Conservation (phyloP, 2,329 filamentous ascomycete species). For the Botrytis medusae region DNA sequence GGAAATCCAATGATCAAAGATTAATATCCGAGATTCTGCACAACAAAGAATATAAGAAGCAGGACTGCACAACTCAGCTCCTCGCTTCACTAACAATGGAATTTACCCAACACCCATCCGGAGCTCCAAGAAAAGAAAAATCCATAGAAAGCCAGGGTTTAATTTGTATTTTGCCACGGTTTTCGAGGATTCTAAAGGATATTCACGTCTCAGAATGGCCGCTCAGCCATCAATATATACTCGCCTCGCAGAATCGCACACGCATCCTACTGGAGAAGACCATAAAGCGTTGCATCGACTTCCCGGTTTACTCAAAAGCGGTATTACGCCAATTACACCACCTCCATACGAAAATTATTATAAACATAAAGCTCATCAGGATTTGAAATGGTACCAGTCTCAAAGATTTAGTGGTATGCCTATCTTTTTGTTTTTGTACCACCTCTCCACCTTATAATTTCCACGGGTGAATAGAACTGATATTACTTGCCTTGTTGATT, state of each 20-base stretch:
- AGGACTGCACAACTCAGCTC: neutral
- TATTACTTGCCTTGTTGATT: neutral
- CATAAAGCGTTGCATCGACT: neutral
- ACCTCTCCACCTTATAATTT: too few relatives aligned
- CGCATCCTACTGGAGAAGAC: slow-evolving; percentile 1
- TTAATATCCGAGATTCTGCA: neutral
- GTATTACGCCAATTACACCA: slow-evolving; percentile 13
- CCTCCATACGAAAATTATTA: slow-evolving; percentile 12
- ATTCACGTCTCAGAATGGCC: neutral
- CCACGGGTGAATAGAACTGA: rapidly evolving
- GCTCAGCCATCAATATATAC: neutral
- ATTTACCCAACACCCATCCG: neutral
- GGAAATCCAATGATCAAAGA: neutral
- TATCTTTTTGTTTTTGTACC: neutral
- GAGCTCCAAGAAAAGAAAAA: neutral
- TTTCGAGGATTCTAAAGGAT: neutral
- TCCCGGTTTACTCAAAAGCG: slow-evolving; percentile 6
- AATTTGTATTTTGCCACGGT: neutral
- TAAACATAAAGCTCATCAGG: slow-evolving; percentile 4
- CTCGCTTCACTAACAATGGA: neutral
- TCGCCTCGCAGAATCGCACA: slow-evolving; percentile 6
- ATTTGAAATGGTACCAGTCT: slow-evolving; percentile 10
- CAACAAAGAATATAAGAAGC: neutral
- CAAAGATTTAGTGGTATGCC: slow-evolving; percentile 7
- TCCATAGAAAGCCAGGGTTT: neutral